phyloP scores from a whole-genome alignment of 352 stramenopile species.

The Globisporangium nunn region DNA sequence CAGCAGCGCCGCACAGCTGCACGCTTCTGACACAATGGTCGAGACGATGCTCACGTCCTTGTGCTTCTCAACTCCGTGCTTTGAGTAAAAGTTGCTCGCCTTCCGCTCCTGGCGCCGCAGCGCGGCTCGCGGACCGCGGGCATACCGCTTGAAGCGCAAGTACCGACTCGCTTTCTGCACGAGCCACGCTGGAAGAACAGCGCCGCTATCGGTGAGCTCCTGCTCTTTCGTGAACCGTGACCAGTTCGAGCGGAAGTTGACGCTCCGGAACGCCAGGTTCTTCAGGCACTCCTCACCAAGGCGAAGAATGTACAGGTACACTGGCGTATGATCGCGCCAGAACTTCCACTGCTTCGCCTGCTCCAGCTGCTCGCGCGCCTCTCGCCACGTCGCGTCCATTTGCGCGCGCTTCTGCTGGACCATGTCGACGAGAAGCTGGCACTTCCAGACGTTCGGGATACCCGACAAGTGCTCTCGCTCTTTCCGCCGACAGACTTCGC shows the following conservation, averaged over 20 bases:
- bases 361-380: conserved; percentile 45
- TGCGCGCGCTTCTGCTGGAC: conserved; percentile 64
- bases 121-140: conserved; percentile 55
- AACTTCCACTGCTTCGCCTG: conserved; percentile 60
- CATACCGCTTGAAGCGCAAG: conserved; percentile 79
- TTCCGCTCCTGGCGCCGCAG: conserved; percentile 53
- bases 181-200: conserved; percentile 50
- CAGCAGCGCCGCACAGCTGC: conserved; percentile 67
- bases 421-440: conserved; percentile 58
- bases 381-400: conserved; percentile 60
- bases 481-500: conserved; percentile 52
- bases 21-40: conserved; percentile 70
- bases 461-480: conserved; percentile 40
- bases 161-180: conserved; percentile 77
- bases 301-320: conserved; percentile 79
- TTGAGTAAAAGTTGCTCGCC: conserved; percentile 70
- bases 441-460: conserved; percentile 41
- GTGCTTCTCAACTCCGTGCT: conserved; percentile 52
- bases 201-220: conserved; percentile 24
- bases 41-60: conserved; percentile 60
- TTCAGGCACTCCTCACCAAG: conserved; percentile 83
- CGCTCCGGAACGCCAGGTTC: conserved; percentile 63
- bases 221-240: conserved; percentile 41
- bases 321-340: conserved; percentile 64
- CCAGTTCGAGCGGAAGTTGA: conserved; percentile 76